A percentile compares a stretch with the other conserved stretches of the same genome.
Conservation (phyloP, 306 rosid genomes). For the Castanea sativa region DNA sequence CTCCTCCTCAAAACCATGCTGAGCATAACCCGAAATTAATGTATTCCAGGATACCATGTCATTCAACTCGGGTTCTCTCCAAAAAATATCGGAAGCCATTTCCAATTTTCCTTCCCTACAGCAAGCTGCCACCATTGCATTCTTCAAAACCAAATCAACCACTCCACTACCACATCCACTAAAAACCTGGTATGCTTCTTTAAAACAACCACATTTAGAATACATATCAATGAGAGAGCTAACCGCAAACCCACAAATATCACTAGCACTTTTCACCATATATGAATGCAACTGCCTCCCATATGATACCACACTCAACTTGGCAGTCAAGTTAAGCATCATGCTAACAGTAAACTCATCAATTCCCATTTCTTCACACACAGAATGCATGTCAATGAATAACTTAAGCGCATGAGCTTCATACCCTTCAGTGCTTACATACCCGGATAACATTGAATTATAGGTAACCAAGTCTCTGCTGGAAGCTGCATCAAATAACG, state of each 20-base stretch:
- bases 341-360: slow-evolving; percentile 64
- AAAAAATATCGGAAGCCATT: slow-evolving; percentile 57
- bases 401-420: slow-evolving; percentile 53
- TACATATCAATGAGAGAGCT: slow-evolving; percentile 79
- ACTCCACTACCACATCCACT: slow-evolving; percentile 30
- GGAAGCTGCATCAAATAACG: slow-evolving; percentile 49
- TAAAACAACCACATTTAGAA: slow-evolving; percentile 67
- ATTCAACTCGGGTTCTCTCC: slow-evolving; percentile 40
- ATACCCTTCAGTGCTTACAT: slow-evolving; percentile 41
- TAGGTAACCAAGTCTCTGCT: slow-evolving; percentile 63
- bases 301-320: slow-evolving; percentile 32
- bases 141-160: slow-evolving; percentile 60
- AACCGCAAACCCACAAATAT: slow-evolving; percentile 44
- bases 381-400: slow-evolving; percentile 56
- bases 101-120: slow-evolving; percentile 67
- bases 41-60: slow-evolving; percentile 80
- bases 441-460: slow-evolving; percentile 66
- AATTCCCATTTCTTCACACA: slow-evolving; percentile 31
- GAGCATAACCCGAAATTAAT: slow-evolving; percentile 63
- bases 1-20: slow-evolving; percentile 53
- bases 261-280: slow-evolving; percentile 67
- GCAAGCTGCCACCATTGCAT: slow-evolving; percentile 80
- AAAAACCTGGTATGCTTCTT: slow-evolving; percentile 43
- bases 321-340: slow-evolving; percentile 67
- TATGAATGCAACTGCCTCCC: slow-evolving; percentile 78